These are phyloP conservation scores for Metschnikowia drakensbergensis DNA, from an alignment of 805 yeast genomes.

Conservation along the genomic window DNA sequence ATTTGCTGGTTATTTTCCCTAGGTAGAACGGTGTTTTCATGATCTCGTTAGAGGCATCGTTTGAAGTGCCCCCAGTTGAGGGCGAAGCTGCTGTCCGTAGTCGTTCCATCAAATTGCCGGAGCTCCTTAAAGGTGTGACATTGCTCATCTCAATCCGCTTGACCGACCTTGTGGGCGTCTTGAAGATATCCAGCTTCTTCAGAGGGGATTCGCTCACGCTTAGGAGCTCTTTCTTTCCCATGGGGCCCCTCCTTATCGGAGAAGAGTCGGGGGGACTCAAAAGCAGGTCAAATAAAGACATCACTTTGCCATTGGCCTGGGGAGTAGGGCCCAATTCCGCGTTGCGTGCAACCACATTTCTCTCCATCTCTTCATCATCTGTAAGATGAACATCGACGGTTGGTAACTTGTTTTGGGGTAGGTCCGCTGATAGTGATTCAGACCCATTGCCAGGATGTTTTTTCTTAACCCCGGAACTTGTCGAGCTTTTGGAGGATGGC, in stretches of 20 bases:
- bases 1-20: conserved; percentile 14
- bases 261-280: conserved; percentile 44
- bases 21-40: conserved; percentile 16
- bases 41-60: neutral
- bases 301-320: conserved; percentile 71
- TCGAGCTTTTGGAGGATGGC: neutral
- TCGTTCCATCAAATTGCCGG: conserved; percentile 8
- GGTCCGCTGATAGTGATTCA: neutral
- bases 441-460: neutral
- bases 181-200: conserved; percentile 19
- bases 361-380: conserved; percentile 16
- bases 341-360: conserved; percentile 7
- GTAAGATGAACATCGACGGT: conserved; percentile 8
- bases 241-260: conserved; percentile 24
- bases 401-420: neutral
- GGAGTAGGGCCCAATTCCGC: conserved; percentile 82
- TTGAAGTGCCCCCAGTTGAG: neutral
- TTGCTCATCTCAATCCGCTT: conserved; percentile 13
- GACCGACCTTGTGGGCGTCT: conserved; percentile 33
- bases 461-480: neutral
- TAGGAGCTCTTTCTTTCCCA: neutral
- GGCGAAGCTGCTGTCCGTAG: conserved; percentile 14
- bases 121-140: conserved; percentile 15
- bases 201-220: conserved; percentile 7
- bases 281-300: conserved; percentile 64